Percentiles rank a stretch among this genome's conserved stretches.
Evolutionary conservation across 129 eudicot genomes (phyloP).

Genomic region (Centella asiatica): DNA sequence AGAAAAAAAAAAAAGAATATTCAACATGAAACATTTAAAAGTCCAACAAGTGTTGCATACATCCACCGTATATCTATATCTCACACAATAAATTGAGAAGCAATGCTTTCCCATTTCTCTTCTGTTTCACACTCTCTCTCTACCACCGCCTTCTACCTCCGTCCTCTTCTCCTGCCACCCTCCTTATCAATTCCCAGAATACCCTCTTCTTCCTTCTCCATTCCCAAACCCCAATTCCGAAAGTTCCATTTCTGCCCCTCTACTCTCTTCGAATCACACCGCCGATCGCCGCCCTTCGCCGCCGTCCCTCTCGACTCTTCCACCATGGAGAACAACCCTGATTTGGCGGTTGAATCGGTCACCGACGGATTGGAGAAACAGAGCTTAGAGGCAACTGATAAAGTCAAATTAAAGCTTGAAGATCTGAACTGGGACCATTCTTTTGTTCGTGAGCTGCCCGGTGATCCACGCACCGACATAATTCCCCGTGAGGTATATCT

Average conservation of each 20-base stretch:
- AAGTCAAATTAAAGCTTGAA: slow-evolving; percentile 49
- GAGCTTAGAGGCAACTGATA: slow-evolving; percentile 20
- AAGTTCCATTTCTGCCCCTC: slow-evolving; percentile 21
- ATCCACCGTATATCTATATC: neutral
- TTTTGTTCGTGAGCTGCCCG: slow-evolving; percentile 87
- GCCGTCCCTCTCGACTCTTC: slow-evolving; percentile 12
- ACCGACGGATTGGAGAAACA: slow-evolving; percentile 54
- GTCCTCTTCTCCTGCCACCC: slow-evolving; percentile 21
- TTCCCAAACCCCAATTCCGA: slow-evolving; percentile 4
- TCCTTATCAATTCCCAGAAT: slow-evolving; percentile 22
- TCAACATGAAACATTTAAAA: no score
- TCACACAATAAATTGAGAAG: neutral
- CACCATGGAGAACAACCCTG: slow-evolving; percentile 39
- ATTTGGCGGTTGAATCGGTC: slow-evolving; percentile 36
- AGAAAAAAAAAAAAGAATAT: no score
- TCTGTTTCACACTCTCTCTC: slow-evolving; percentile 44
- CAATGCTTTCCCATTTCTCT: slow-evolving; percentile 51
- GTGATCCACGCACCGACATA: slow-evolving; percentile 63
- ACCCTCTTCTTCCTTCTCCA: slow-evolving; percentile 28
- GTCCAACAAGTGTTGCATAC: no score
- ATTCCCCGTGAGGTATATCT: slow-evolving; percentile 69
- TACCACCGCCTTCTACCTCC: slow-evolving; percentile 28
- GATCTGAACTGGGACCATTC: slow-evolving; percentile 90
- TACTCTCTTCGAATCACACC: slow-evolving; percentile 16
- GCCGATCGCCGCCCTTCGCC: slow-evolving; percentile 4